Evolutionary conservation across 495 filamentous ascomycete genomes (phyloP), one percentile per base, ranked within the genome.

Genomic region (Hypoxylon trugodes): DNA sequence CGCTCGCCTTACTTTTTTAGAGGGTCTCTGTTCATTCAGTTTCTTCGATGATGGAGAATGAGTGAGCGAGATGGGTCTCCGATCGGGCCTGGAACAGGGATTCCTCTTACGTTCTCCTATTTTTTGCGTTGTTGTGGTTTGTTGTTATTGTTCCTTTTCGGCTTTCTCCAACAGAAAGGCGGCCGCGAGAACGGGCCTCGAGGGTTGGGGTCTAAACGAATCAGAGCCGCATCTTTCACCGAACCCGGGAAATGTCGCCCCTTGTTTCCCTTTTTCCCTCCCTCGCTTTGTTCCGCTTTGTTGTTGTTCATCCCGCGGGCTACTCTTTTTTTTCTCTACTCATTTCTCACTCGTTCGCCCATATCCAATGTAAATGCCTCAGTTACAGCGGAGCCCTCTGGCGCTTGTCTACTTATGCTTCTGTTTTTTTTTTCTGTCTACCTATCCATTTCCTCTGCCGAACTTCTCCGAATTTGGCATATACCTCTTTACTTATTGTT

Each of bases 191-290:
- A 67, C 64, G 64, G 64, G 64, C 36, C 64, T 57, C 35, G 25
- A 7, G 8, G 30, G 57, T 53, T 61, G 57, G 53, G 57, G 40
- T 58, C 57, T 37, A 59, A 42, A 61, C 64, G 64, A 67, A 67
- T 67, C 64, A 67, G 52, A 61, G 58, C 57, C 64, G 25, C 64
- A 61, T 53, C 58, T 58, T 67, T 32, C 57, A 67, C 64, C 64
- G 64, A 67, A 61, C 28, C 57, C 64, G 64, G 64, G 64, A 67
- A 61, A 47, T 52, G 38, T 67, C 56, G 64, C 64, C 48, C 41
- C 59, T 49, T 38, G 38, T 46, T 47, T 56, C 22, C 49, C 52
- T 53, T 45, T 40, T 30, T 55, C 36, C 30, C 28, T n/a, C 19
- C 12, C n/a, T 42, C 43, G 26, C 26, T 33, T 43, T 41, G 16